Percentiles rank a stretch among this genome's conserved stretches.
Conservation (phyloP, 169 alveolate genomes). For the Plasmodium cynomolgi region DNA sequence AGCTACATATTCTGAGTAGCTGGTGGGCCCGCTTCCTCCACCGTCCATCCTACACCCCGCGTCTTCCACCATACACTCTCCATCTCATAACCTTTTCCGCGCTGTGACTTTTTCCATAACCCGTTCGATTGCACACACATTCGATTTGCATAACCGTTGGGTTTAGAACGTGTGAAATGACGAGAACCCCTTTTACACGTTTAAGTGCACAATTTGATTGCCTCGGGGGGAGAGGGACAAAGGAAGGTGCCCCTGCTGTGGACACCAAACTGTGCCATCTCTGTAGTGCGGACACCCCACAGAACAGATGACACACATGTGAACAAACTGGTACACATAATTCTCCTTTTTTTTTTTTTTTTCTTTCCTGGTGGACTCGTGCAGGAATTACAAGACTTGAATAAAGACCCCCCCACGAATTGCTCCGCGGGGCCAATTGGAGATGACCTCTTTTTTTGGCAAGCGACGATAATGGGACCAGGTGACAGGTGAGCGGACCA, state of each 20-base stretch:
- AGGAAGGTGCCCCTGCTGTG: not conserved
- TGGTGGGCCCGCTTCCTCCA: not conserved
- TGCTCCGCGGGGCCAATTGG: slow-evolving; percentile 99
- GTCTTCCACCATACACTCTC: not conserved
- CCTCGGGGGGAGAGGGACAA: not conserved
- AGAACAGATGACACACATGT: not conserved
- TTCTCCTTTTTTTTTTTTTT: not conserved
- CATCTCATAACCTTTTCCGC: not conserved
- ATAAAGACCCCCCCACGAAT: slow-evolving; percentile 99
- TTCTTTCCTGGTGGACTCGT: not conserved
- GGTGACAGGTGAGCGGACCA: slow-evolving; percentile 89
- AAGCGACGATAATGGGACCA: slow-evolving; percentile 99
- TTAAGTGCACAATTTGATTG: not conserved
- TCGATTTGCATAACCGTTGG: not conserved
- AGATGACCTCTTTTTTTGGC: slow-evolving; percentile 99
- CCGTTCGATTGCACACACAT: not conserved
- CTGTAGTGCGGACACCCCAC: not conserved
- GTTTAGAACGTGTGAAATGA: not conserved
- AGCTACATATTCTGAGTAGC: not conserved
- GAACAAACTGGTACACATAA: not conserved
- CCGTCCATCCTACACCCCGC: too few species aligned
- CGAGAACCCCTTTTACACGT: not conserved
- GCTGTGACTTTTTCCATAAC: not conserved
- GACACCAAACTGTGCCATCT: not conserved
- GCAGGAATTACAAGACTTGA: slow-evolving; percentile 96